These are phyloP conservation scores for Ceratocystis papillata DNA, from an alignment of 2,329 filamentous ascomycete genomes.

Conservation along the genomic window DNA sequence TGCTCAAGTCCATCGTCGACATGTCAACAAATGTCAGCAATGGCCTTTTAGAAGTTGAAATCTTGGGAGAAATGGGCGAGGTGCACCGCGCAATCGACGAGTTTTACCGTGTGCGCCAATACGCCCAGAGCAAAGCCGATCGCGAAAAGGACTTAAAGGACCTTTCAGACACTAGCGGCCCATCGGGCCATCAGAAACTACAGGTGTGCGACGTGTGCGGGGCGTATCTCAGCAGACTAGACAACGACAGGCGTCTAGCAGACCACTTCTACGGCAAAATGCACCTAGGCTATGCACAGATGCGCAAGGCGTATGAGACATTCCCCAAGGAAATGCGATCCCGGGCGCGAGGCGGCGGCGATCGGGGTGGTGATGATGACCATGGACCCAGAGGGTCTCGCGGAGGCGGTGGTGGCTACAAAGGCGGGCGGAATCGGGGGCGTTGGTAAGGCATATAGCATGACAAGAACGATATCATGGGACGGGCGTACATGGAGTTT, in stretches of 20 bases:
- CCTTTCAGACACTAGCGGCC: constrained; percentile 81
- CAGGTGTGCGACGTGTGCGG: constrained; percentile 98
- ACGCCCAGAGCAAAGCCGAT: constrained; percentile 70
- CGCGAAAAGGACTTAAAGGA: constrained; percentile 81
- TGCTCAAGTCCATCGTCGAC: constrained; percentile 67
- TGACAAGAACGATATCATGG: background rate
- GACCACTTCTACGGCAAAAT: constrained; percentile 99
- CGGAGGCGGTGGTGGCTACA: constrained; percentile 40
- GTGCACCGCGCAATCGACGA: constrained; percentile 78
- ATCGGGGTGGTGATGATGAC: constrained; percentile 41
- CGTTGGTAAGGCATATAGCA: constrained; percentile 34
- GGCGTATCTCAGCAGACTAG: constrained; percentile 80
- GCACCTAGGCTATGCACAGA: constrained; percentile 95
- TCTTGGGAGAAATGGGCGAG: constrained; percentile 69
- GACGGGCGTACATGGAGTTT: constrained; percentile 14
- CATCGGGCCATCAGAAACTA: constrained; percentile 90
- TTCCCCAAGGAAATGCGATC: constrained; percentile 79
- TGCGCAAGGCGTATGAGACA: constrained; percentile 86
- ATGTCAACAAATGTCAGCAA: constrained; percentile 66
- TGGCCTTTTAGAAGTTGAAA: constrained; percentile 73
- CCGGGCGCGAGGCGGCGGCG: constrained; percentile 43
- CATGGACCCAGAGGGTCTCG: constrained; percentile 38
- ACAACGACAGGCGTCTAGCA: constrained; percentile 86
- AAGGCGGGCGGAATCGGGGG: constrained; percentile 42
- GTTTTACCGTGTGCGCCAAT: constrained; percentile 72